phyloP scores from a whole-genome alignment of 2,329 filamentous ascomycete species.

The Venturia oleaginea region DNA sequence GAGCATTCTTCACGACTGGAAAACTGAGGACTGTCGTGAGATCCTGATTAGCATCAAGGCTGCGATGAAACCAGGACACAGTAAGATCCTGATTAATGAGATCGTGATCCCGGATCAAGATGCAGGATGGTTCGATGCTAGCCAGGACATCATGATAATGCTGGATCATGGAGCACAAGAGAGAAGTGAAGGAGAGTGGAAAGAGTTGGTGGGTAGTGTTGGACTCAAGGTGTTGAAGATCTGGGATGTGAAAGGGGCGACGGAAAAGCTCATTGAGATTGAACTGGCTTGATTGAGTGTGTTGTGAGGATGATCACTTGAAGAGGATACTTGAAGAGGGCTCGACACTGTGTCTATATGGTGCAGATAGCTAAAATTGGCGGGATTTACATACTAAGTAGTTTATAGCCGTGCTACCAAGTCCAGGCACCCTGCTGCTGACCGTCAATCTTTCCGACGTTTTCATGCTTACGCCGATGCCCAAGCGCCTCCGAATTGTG shows the following conservation, averaged over 20 bases:
- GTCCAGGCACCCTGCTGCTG: too few species aligned
- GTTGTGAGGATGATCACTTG: not conserved
- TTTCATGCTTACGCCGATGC: too few species aligned
- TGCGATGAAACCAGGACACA: slow-evolving; percentile 24
- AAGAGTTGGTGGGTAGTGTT: slow-evolving; percentile 22
- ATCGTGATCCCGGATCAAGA: slow-evolving; percentile 21
- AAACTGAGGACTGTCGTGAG: slow-evolving; percentile 19
- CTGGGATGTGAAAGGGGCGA: not conserved
- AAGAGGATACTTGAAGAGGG: too few species aligned
- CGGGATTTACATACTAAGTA: not conserved
- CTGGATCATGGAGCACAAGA: slow-evolving; percentile 27
- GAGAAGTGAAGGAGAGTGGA: slow-evolving; percentile 30
- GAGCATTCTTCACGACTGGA: slow-evolving; percentile 25
- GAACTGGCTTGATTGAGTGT: not conserved
- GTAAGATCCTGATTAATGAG: slow-evolving; percentile 25
- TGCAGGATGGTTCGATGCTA: slow-evolving; percentile 27
- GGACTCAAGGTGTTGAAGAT: slow-evolving; percentile 23
- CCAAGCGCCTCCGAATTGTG: too few species aligned
- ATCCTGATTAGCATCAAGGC: slow-evolving; percentile 21
- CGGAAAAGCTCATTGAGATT: slow-evolving; percentile 8
- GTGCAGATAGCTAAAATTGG: not conserved
- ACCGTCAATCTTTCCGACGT: too few species aligned
- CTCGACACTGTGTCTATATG: not conserved
- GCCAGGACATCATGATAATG: slow-evolving; percentile 33
- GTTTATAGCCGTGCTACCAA: not conserved